Percentiles rank a stretch among this genome's conserved stretches.
Evolutionary conservation across 768 basidiomycete genomes (phyloP).

Genomic region (Rickenella mellea): DNA sequence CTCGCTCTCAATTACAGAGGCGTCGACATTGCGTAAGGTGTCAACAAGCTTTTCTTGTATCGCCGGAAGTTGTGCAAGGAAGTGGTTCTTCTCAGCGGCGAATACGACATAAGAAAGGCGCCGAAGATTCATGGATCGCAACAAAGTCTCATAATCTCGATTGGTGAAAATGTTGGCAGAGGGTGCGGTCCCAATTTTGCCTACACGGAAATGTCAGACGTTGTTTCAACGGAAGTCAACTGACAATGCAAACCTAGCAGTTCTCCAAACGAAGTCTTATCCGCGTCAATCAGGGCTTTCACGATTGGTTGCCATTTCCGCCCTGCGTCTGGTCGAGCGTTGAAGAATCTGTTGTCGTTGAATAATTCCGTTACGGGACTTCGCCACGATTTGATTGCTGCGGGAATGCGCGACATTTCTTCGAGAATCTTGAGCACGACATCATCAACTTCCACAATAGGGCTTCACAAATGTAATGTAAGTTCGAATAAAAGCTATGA

Average conservation of each 20-base stretch:
- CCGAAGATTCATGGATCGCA: constrained; percentile 78
- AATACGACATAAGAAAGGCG: constrained; percentile 83
- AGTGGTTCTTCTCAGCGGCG: constrained; percentile 84
- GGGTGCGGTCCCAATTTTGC: constrained; percentile 72
- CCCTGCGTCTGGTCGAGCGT: constrained; percentile 47
- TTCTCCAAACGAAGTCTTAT: constrained; percentile 81
- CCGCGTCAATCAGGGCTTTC: constrained; percentile 71
- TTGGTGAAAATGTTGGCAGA: constrained; percentile 97
- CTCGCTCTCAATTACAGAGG: constrained; percentile 85
- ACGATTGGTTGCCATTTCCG: constrained; percentile 70
- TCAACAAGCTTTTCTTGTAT: constrained; percentile 99
- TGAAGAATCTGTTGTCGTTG: constrained; percentile 83
- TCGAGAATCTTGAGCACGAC: constrained; percentile 56
- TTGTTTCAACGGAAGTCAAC: constrained; percentile 20
- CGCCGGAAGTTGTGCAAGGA: constrained; percentile 77
- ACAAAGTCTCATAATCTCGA: constrained; percentile 85
- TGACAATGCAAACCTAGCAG: constrained; percentile 53
- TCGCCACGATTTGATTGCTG: constrained; percentile 79
- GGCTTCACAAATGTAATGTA: constrained; percentile 32
- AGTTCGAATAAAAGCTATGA: background rate
- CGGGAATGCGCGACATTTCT: constrained; percentile 72
- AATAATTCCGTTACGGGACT: constrained; percentile 71
- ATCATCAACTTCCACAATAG: constrained; percentile 63
- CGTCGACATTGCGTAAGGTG: constrained; percentile 67
- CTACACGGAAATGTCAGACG: constrained; percentile 33